A percentile compares a stretch with the other conserved stretches of the same genome.
These are phyloP conservation scores for Harringtonia lauricola DNA, from an alignment of 2,329 filamentous ascomycete genomes.

Conservation along the genomic window DNA sequence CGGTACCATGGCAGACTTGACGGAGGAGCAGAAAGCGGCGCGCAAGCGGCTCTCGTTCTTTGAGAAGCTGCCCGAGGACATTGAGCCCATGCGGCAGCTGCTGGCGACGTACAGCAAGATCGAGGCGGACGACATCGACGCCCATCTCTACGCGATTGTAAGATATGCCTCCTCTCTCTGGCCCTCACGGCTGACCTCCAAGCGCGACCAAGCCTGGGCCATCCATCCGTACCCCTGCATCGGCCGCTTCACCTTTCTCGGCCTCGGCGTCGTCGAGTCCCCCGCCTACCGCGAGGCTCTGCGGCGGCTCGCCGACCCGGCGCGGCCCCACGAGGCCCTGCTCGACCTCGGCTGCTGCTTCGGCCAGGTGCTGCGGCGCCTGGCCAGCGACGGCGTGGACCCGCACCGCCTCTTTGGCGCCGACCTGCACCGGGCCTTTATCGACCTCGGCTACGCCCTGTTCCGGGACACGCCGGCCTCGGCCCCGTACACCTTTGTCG, in stretches of 20 bases:
- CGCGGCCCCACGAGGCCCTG: conserved; percentile 4
- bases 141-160: conserved; percentile 11
- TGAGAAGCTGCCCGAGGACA: conserved; percentile 3
- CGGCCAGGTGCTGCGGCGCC: conserved; percentile 38
- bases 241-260: conserved; percentile 21
- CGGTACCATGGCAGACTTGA: not conserved
- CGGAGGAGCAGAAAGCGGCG: not conserved
- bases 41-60: conserved; percentile 1
- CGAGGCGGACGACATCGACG: conserved; percentile 11
- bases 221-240: too few relatives aligned
- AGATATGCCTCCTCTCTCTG: not conserved
- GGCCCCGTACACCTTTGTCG: conserved; percentile 11
- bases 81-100: conserved; percentile 6
- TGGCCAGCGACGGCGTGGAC: conserved; percentile 83
- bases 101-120: conserved; percentile 14
- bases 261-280: conserved; percentile 19
- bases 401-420: conserved; percentile 42
- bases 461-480: conserved; percentile 16
- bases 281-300: conserved; percentile 18
- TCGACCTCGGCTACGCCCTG: conserved; percentile 21
- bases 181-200: not conserved
- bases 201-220: not conserved
- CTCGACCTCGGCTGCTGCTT: conserved; percentile 33
- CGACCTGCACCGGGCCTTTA: conserved; percentile 23
- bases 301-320: conserved; percentile 9